Percentiles rank a stretch among this genome's conserved stretches.
These are phyloP conservation scores for Penicillium brevicompactum DNA, from an alignment of 2,329 filamentous ascomycete genomes.

Conservation along the genomic window DNA sequence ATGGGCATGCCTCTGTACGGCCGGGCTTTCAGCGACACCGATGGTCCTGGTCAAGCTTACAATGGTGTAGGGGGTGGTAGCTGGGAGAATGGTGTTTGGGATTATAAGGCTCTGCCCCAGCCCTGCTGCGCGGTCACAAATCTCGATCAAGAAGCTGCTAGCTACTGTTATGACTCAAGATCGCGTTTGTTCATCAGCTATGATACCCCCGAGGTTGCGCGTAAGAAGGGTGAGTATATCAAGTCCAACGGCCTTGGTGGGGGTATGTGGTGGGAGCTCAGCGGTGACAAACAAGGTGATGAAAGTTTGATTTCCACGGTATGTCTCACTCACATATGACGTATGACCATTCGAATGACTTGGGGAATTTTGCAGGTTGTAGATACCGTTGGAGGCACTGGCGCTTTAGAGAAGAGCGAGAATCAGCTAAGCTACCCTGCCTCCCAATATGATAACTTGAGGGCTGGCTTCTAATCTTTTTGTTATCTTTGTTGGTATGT, in stretches of 20 bases:
- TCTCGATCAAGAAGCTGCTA: conserved; percentile 65
- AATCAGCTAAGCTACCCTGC: conserved; percentile 57
- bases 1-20: conserved; percentile 95
- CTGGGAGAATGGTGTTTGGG: conserved; percentile 84
- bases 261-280: conserved; percentile 97
- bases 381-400: conserved; percentile 31
- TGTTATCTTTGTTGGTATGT: too few relatives aligned
- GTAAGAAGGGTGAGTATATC: conserved; percentile 72
- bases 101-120: conserved; percentile 82
- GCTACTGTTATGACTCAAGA: conserved; percentile 69
- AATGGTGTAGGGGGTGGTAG: conserved; percentile 70
- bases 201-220: conserved; percentile 69
- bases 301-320: conserved; percentile 68
- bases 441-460: conserved; percentile 58
- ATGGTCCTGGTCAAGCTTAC: conserved; percentile 70
- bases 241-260: conserved; percentile 70
- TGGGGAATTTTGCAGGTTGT: conserved; percentile 29
- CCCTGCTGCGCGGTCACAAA: conserved; percentile 62
- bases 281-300: conserved; percentile 67
- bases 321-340: conserved; percentile 2
- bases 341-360: neutral
- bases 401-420: conserved; percentile 46
- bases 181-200: conserved; percentile 71
- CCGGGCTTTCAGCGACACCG: conserved; percentile 76
- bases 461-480: conserved; percentile 17